Base-by-base conservation (phyloP, 179 eudicot genomes). In the Heliamphora pulchella region DNA sequence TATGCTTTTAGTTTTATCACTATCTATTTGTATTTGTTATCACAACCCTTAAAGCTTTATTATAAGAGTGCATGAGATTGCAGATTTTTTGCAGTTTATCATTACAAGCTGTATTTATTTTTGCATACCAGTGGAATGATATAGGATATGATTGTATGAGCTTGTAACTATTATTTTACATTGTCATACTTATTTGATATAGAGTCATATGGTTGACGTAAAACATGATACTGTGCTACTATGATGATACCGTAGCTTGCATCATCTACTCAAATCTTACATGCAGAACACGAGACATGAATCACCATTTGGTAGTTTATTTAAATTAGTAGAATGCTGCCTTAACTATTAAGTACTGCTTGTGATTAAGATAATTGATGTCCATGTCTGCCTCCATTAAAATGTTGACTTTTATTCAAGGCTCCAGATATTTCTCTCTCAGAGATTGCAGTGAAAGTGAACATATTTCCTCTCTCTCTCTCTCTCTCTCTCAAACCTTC, bases 1-100 rank as follows among this genome's bases (percentile, higher is more conserved):
- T 9, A 22, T 41, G 39, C 61, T 74, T 82, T 2, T 81, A 20
- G n/a, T 57, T 44, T 44, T 73, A 15, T 63, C 48, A n/a, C 50
- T 43, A 8, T 53, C 2, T 39, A 63, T 8, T 3, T 44, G 8
- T 43, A 43, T 69, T 14, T 46, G 44, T 15, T 8, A 2, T 14
- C 7, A 43, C 8, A 0, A 5, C 41, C 7, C 41, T 69, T 22
- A 7, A 20, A 69, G 2, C 1, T 4, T 63, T 31, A 31, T 31
- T 31, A 31, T 31, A 31, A 31, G 31, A 31, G 31, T 31, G 31
- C 55, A 74, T 31, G n/a, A 74, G 48, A 47, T 3, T 51, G 46
- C 13, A 74, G 39, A 43, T n/a, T 31, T 55, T 74, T 55, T 14
- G 46, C 14, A 55, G 47, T 55, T 55, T n/a, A 15, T 65, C 43